Evolutionary conservation across 2,329 filamentous ascomycete genomes (phyloP).

Genomic region (Diaporthe nobilis): DNA sequence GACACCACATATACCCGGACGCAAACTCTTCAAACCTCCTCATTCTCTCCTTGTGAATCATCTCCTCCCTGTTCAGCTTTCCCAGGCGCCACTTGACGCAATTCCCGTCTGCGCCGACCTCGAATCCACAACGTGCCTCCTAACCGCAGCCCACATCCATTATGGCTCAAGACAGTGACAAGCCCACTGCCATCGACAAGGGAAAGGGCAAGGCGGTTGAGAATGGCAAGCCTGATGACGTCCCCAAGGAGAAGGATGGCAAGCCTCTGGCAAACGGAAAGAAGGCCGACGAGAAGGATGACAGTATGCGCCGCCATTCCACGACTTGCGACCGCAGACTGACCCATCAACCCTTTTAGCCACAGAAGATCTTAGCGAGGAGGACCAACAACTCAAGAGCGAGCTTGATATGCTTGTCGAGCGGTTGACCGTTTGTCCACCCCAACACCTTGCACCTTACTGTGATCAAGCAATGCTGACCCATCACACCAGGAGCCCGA

Average conservation of each 20-base stretch:
- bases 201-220: slow-evolving; percentile 94
- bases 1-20: slow-evolving; percentile 31
- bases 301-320: slow-evolving; percentile 55
- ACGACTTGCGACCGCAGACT: slow-evolving; percentile 49
- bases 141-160: slow-evolving; percentile 39
- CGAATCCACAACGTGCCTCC: slow-evolving; percentile 7
- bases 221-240: slow-evolving; percentile 68
- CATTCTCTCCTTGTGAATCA: not conserved
- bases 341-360: slow-evolving; percentile 53
- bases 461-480: slow-evolving; percentile 43
- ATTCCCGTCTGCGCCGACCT: slow-evolving; percentile 41
- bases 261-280: slow-evolving; percentile 80
- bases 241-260: slow-evolving; percentile 76
- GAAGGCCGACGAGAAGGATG: slow-evolving; percentile 79
- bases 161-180: slow-evolving; percentile 96
- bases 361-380: slow-evolving; percentile 93
- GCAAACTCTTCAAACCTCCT: slow-evolving; percentile 1
- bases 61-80: slow-evolving; percentile 35
- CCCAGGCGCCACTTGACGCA: slow-evolving; percentile 47
- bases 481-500: slow-evolving; percentile 79
- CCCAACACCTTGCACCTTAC: not conserved
- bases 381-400: slow-evolving; percentile 97
- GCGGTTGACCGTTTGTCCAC: slow-evolving; percentile 79
- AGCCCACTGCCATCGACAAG: slow-evolving; percentile 88
- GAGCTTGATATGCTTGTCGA: slow-evolving; percentile 99